Conservation (phyloP, 768 basidiomycete genomes). For the Naematelia aurantialba region DNA sequence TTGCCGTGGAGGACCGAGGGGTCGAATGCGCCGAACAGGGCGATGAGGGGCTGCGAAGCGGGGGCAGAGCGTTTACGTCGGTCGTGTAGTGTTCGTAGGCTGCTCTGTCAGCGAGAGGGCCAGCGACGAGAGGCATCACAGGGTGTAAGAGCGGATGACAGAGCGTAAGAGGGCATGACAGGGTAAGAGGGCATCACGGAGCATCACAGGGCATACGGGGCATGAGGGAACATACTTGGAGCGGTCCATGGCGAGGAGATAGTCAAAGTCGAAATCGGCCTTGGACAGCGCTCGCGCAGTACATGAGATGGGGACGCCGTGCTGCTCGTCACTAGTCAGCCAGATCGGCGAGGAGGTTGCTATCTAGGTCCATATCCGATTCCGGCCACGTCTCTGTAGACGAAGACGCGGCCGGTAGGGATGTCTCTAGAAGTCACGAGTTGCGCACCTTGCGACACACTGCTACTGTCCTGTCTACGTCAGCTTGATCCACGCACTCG, state of each 20-base stretch:
- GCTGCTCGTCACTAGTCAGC: slow-evolving; percentile 52
- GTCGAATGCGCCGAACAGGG: slow-evolving; percentile 42
- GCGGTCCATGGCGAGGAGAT: slow-evolving; percentile 81
- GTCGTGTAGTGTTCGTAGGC: slow-evolving; percentile 38
- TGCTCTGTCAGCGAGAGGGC: slow-evolving; percentile 9
- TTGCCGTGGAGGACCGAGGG: slow-evolving; percentile 17
- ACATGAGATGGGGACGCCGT: slow-evolving; percentile 67
- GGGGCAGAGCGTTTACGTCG: slow-evolving; percentile 20
- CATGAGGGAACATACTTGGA: slow-evolving; percentile 59
- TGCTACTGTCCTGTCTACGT: slow-evolving; percentile 66
- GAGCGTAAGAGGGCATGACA: not conserved
- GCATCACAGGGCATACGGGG: too few species aligned
- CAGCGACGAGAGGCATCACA: not conserved
- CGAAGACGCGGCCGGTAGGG: not conserved
- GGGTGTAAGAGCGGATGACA: not conserved
- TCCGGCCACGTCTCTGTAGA: not conserved
- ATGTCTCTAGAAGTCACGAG: not conserved
- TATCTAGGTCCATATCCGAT: not conserved
- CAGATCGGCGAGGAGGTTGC: not conserved
- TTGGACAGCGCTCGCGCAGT: slow-evolving; percentile 63
- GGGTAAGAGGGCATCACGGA: slow-evolving; percentile 48
- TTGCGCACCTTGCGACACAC: slow-evolving; percentile 65
- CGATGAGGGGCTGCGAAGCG: slow-evolving; percentile 33
- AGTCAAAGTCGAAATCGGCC: slow-evolving; percentile 73
- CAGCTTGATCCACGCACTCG: too few species aligned